Evolutionary conservation across 495 filamentous ascomycete species (phyloP).

Genomic region (Tuber microsphaerosporum): DNA sequence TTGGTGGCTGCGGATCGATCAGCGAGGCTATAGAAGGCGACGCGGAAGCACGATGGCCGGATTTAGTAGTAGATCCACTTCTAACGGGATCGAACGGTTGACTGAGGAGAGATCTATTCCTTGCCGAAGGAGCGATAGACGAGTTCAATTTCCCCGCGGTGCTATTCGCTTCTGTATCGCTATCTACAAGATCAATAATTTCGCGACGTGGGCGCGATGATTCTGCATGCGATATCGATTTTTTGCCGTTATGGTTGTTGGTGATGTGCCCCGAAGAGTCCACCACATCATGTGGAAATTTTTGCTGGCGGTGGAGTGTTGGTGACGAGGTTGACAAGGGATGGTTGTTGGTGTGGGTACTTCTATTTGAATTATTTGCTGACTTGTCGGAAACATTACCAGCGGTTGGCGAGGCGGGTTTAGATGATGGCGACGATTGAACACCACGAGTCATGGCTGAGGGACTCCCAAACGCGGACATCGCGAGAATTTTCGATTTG

Average conservation of each 20-base stretch:
- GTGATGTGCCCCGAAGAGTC: conserved; percentile 18
- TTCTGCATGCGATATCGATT: conserved; percentile 34
- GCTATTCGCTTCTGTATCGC: conserved; percentile 35
- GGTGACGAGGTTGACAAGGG: conserved; percentile 21
- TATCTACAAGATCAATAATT: conserved; percentile 36
- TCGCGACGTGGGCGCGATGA: conserved; percentile 27
- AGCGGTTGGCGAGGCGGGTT: conserved; percentile 38
- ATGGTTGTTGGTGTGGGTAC: conserved; percentile 35
- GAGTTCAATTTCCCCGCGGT: conserved; percentile 28
- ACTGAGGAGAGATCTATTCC: conserved; percentile 30
- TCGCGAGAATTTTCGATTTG: conserved; percentile 6
- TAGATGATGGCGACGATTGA: conserved; percentile 36
- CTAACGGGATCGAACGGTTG: conserved; percentile 38
- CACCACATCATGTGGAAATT: conserved; percentile 37
- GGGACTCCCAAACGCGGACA: conserved; percentile 35
- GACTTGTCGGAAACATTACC: conserved; percentile 39
- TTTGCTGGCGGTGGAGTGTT: conserved; percentile 36
- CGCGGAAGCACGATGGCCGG: conserved; percentile 40
- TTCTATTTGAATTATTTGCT: conserved; percentile 32
- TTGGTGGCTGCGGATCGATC: conserved; percentile 36
- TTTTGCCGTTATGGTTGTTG: conserved; percentile 25
- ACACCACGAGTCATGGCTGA: conserved; percentile 40
- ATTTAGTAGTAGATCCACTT: conserved; percentile 32
- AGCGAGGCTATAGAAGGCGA: conserved; percentile 41
- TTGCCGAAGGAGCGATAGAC: conserved; percentile 29